A percentile compares a stretch with the other conserved stretches of the same genome.
These are phyloP conservation scores for Fusarium ambrosium DNA, from an alignment of 2,329 filamentous ascomycete genomes.

Conservation along the genomic window DNA sequence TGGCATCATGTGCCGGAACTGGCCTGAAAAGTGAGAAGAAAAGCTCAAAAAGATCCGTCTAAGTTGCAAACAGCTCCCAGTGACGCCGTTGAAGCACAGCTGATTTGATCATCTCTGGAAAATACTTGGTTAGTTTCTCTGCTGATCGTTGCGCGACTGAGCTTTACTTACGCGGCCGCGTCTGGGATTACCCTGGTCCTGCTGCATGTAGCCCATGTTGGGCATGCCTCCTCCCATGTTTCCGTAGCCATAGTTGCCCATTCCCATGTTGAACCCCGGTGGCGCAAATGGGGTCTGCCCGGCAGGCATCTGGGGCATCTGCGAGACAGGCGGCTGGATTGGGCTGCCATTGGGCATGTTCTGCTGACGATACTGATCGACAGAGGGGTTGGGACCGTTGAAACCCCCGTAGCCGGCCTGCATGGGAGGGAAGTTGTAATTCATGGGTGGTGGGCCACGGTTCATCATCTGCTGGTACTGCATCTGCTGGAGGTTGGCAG, in stretches of 20 bases:
- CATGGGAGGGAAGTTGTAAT: constrained; percentile 69
- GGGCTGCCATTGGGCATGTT: constrained; percentile 65
- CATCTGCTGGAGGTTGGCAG: constrained; percentile 65
- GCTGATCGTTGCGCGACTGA: constrained; percentile 24
- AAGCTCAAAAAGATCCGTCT: constrained; percentile 35
- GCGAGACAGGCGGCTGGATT: constrained; percentile 61
- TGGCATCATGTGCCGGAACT: constrained; percentile 40
- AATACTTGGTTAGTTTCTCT: constrained; percentile 43
- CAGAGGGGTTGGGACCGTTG: constrained; percentile 60
- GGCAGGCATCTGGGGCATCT: constrained; percentile 59
- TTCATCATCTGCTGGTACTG: constrained; percentile 73
- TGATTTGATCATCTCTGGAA: constrained; percentile 47
- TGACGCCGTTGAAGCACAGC: constrained; percentile 20
- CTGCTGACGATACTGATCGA: constrained; percentile 70
- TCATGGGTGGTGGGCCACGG: constrained; percentile 66
- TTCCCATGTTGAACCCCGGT: constrained; percentile 64
- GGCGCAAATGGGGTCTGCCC: constrained; percentile 62
- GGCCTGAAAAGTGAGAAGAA: constrained; percentile 37
- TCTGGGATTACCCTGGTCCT: constrained; percentile 68
- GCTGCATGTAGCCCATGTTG: constrained; percentile 64
- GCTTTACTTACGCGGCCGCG: constrained; percentile 68
- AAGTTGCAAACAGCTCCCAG: constrained; percentile 25
- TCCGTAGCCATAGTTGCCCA: constrained; percentile 61
- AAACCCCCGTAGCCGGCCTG: constrained; percentile 69
- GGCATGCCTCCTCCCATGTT: constrained; percentile 60